Percentiles rank a stretch among this genome's conserved stretches.
Evolutionary conservation across 2,329 filamentous ascomycete species (phyloP).

Genomic region (Cytospora piceicola): DNA sequence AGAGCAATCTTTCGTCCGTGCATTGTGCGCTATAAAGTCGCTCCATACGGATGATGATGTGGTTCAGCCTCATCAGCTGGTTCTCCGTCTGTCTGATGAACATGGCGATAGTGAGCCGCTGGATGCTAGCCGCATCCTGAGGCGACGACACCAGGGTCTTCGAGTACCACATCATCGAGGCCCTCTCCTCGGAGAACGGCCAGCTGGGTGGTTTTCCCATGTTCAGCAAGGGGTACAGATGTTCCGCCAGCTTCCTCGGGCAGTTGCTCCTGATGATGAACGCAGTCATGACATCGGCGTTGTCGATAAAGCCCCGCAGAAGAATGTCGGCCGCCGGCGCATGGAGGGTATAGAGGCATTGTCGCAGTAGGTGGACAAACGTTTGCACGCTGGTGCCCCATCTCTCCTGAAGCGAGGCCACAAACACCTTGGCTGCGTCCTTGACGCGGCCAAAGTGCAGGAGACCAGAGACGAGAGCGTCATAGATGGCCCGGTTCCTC

Average conservation of each 20-base stretch:
- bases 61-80: conserved; percentile 15
- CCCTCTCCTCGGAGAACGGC: conserved; percentile 27
- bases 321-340: conserved; percentile 41
- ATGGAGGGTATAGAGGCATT: conserved; percentile 48
- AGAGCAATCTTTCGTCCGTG: not conserved
- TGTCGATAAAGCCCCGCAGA: conserved; percentile 38
- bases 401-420: conserved; percentile 44
- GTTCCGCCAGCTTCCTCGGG: conserved; percentile 24
- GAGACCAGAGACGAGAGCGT: conserved; percentile 53
- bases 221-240: conserved; percentile 30
- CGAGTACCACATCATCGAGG: conserved; percentile 18
- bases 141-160: conserved; percentile 4
- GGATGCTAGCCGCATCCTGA: conserved; percentile 12
- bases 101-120: conserved; percentile 24
- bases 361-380: conserved; percentile 46
- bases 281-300: conserved; percentile 34
- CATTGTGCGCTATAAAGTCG: not conserved
- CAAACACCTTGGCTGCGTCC: conserved; percentile 49
- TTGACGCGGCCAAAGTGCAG: conserved; percentile 51
- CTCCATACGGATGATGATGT: conserved; percentile 3
- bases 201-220: conserved; percentile 27
- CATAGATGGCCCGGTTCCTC: conserved; percentile 46
- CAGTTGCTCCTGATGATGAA: conserved; percentile 29
- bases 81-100: conserved; percentile 28
- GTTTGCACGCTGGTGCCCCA: conserved; percentile 40